Percentiles rank a stretch among this genome's conserved stretches.
These are phyloP conservation scores for Rauvolfia tetraphylla DNA, from an alignment of 257 asterid species.

Conservation along the genomic window DNA sequence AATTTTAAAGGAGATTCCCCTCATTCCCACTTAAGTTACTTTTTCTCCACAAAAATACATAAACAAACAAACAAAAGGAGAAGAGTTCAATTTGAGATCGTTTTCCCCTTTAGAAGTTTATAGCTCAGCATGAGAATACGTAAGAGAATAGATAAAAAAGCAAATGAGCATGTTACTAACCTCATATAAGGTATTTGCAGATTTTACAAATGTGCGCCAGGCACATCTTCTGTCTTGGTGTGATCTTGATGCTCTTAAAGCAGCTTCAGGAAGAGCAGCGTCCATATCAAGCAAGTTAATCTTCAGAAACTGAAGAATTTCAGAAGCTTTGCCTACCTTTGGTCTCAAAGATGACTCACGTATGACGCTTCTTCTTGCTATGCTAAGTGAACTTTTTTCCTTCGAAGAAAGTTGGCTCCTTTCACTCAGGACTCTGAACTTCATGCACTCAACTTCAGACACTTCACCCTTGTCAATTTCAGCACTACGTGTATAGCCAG, in stretches of 20 bases:
- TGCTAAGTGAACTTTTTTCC: conserved; percentile 39
- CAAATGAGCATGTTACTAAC: conserved; percentile 35
- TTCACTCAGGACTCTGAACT: conserved; percentile 27
- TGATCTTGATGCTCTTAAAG: conserved; percentile 66
- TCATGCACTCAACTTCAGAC: conserved; percentile 35
- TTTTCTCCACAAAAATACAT: too few species aligned
- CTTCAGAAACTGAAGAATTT: conserved; percentile 59
- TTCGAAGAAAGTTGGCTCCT: conserved; percentile 36
- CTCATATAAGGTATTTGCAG: conserved; percentile 71
- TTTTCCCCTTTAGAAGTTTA: not conserved
- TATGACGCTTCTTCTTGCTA: conserved; percentile 39
- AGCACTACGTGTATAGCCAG: conserved; percentile 24
- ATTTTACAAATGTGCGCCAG: conserved; percentile 86
- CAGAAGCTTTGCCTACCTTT: conserved; percentile 61
- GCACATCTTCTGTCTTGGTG: conserved; percentile 51
- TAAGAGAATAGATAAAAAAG: not conserved
- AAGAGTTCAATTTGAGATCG: not conserved
- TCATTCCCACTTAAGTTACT: too few species aligned
- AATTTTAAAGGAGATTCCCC: not conserved
- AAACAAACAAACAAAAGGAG: too few species aligned
- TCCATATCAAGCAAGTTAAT: conserved; percentile 82
- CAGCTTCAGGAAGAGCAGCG: conserved; percentile 76
- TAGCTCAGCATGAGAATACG: not conserved
- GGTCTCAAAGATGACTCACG: conserved; percentile 60
- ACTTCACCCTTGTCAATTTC: conserved; percentile 32